Percentiles rank a stretch among this genome's conserved stretches.
Evolutionary conservation across 768 basidiomycete species (phyloP).

Genomic region (Lyophyllum atratum): DNA sequence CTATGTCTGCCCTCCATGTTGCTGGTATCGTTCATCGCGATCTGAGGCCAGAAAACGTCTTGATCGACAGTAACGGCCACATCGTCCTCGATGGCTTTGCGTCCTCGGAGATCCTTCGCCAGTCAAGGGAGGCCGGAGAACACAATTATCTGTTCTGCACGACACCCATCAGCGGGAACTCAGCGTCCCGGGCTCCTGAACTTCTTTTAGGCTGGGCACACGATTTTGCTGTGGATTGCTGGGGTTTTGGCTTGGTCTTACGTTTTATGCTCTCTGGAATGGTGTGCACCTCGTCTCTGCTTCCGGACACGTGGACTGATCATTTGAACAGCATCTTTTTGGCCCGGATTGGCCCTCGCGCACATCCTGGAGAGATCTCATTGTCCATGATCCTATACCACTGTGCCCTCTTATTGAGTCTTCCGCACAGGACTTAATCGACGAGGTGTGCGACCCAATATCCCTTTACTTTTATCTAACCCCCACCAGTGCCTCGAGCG

Average conservation of each 20-base stretch:
- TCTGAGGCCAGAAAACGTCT: slow-evolving; percentile 45
- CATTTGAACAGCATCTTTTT: slow-evolving; percentile 6
- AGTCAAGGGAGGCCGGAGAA: slow-evolving; percentile 12
- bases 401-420: slow-evolving; percentile 30
- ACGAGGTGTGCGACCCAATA: slow-evolving; percentile 34
- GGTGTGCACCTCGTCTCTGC: slow-evolving; percentile 30
- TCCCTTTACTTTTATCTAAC: background rate
- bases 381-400: slow-evolving; percentile 33
- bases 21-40: slow-evolving; percentile 49
- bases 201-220: slow-evolving; percentile 56
- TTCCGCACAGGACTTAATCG: slow-evolving; percentile 42
- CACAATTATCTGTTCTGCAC: slow-evolving; percentile 43
- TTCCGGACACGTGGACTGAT: background rate
- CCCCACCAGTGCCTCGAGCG: slow-evolving; percentile 52
- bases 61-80: slow-evolving; percentile 47
- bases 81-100: slow-evolving; percentile 46
- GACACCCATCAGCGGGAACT: slow-evolving; percentile 29
- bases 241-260: slow-evolving; percentile 58
- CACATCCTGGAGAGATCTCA: slow-evolving; percentile 30
- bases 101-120: slow-evolving; percentile 40
- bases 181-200: slow-evolving; percentile 52
- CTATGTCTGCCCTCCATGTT: slow-evolving; percentile 44
- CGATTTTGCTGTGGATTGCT: slow-evolving; percentile 54
- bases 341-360: slow-evolving; percentile 16
- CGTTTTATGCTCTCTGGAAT: slow-evolving; percentile 50